These are phyloP conservation scores for Acacia melanoxylon DNA, from an alignment of 306 rosid species.

Conservation along the genomic window DNA sequence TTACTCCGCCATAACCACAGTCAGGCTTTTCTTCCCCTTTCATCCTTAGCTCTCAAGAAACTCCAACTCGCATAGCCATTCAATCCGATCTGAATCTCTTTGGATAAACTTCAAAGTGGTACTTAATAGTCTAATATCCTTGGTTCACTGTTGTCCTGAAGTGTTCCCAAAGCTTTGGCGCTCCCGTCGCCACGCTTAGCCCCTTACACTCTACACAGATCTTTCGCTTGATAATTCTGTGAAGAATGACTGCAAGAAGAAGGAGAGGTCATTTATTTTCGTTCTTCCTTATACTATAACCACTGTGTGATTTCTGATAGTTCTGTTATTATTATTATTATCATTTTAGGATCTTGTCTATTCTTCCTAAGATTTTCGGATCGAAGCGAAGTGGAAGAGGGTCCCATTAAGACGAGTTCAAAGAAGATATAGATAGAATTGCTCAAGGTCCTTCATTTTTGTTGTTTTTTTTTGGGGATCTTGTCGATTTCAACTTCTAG, in stretches of 20 bases:
- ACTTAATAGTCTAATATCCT: slow-evolving; percentile 38
- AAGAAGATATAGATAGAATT: slow-evolving; percentile 44
- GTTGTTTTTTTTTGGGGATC: too few relatives aligned
- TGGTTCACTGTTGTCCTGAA: slow-evolving; percentile 33
- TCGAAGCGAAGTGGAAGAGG: slow-evolving; percentile 54
- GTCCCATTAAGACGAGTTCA: slow-evolving; percentile 50
- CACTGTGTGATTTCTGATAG: not conserved
- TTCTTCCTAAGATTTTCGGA: slow-evolving; percentile 76
- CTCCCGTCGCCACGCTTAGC: not conserved
- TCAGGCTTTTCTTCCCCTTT: too few relatives aligned
- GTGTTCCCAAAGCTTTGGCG: slow-evolving; percentile 68
- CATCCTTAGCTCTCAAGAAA: too few relatives aligned
- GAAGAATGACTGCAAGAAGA: slow-evolving; percentile 71
- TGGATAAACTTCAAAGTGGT: not conserved
- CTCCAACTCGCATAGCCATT: too few relatives aligned
- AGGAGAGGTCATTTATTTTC: slow-evolving; percentile 30
- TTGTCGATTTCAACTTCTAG: not conserved
- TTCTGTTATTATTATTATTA: not conserved
- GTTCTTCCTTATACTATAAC: not conserved
- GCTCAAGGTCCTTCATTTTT: not conserved
- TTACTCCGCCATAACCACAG: too few relatives aligned
- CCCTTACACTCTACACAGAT: not conserved
- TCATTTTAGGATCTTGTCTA: slow-evolving; percentile 46
- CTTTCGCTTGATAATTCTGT: slow-evolving; percentile 29
- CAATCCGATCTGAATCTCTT: too few relatives aligned